Evolutionary conservation across 1,284 basidiomycete genomes (phyloP), one percentile per base, ranked within the genome.

Genomic region (Leccinum subrobustum): DNA sequence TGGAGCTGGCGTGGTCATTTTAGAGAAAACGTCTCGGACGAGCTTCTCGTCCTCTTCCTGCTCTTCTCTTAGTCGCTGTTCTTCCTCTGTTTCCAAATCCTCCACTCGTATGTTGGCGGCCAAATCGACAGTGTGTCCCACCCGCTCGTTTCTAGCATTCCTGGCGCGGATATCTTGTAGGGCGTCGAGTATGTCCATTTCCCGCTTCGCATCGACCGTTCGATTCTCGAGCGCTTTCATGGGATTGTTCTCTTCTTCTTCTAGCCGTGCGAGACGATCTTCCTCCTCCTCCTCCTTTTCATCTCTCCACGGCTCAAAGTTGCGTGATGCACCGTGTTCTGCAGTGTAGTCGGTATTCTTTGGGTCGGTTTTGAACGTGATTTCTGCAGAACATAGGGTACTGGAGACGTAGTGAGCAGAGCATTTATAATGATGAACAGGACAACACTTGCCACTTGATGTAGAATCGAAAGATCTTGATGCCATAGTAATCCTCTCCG

Each of bases 351-450:
- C 95, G 1, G 95, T 96, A 71, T 97, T 98, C 83, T 96, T 96
- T 8, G 96, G 97, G 74, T 99, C 97, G 0, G 96, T 99, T 76
- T 98, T 98, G 87, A 99, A 99, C 0, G 97, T 99, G 67, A 99
- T 98, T 75, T 99, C 97, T 7, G 96, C 92, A 2, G 95, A 97
- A 74, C 95, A 98, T 52, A 94, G 79, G 6, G 94, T 95, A 70
- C 95, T 91, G 68, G 29, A 51, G 61, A 57, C 31, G 42, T 20
- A 16, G 4, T 67, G 6, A 61, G 63, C 14, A 18, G 16, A 25
- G 1, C 6, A 6, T 62, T n/a, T 9, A 27, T 5, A 6, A 23
- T 11, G 16, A 58, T 12, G 11, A 54, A 31, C 2, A 47, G 8
- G 0, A 7, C n/a, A n/a, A n/a, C n/a, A n/a, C 25, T 7, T 6